These are phyloP conservation scores for Arthrinium puccinioides DNA, from an alignment of 2,329 filamentous ascomycete species.

Conservation along the genomic window DNA sequence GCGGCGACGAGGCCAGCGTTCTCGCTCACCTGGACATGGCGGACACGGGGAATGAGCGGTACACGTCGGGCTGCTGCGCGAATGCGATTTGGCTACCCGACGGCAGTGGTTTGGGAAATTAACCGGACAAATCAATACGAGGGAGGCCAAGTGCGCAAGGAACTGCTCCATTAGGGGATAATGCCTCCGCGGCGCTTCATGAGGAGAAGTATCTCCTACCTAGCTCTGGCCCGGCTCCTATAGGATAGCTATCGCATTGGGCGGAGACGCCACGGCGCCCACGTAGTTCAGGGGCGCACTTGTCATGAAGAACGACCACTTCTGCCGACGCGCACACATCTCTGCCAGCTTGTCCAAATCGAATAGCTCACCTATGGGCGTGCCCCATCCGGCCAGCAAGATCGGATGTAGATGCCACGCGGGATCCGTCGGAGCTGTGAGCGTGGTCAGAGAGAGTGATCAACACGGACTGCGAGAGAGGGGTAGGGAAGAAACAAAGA, in stretches of 20 bases:
- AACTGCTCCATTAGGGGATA: no score
- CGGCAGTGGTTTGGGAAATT: no score
- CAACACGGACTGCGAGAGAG: no score
- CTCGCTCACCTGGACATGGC: conserved; percentile 15
- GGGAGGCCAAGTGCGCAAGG: no score
- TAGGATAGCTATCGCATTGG: conserved; percentile 13
- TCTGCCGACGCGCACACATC: background rate
- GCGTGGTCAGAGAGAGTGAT: no score
- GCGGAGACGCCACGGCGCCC: conserved; percentile 10
- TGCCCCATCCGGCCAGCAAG: conserved; percentile 12
- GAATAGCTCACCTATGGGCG: conserved; percentile 14
- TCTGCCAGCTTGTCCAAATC: conserved; percentile 9
- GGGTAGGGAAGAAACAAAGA: no score
- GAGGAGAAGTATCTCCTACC: no score
- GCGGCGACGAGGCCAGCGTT: conserved; percentile 4
- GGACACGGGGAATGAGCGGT: conserved; percentile 11
- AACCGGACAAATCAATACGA: no score
- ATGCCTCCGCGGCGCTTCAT: no score
- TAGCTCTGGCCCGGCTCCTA: no score
- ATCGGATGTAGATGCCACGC: conserved; percentile 15
- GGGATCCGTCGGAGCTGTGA: conserved; percentile 14
- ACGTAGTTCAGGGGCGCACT: conserved; percentile 11
- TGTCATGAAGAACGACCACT: conserved; percentile 14
- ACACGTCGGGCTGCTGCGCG: conserved; percentile 17
- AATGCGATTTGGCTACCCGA: conserved; percentile 22